Percentiles rank a stretch among this genome's conserved stretches.
Evolutionary conservation across 345 rosid genomes (phyloP).

Genomic region (Eucalyptus pauciflora): DNA sequence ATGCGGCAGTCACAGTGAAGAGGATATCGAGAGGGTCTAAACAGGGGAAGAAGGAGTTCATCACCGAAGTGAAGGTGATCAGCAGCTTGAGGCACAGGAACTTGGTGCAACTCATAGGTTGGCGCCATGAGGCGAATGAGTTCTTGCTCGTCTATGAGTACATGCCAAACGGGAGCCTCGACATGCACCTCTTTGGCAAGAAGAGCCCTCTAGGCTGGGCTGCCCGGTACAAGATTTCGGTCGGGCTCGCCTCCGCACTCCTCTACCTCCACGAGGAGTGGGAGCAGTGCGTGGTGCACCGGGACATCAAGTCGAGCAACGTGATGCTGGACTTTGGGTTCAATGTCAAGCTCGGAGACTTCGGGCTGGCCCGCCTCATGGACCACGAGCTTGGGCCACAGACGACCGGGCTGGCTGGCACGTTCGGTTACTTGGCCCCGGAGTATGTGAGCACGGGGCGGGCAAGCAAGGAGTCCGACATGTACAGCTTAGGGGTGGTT

Average conservation of each 20-base stretch:
- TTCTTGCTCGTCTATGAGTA: slow-evolving; percentile 52
- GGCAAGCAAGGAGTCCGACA: slow-evolving; percentile 8
- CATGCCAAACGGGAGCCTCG: slow-evolving; percentile 63
- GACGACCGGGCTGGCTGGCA: slow-evolving; percentile 6
- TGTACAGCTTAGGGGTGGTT: slow-evolving; percentile 17
- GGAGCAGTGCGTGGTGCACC: not conserved
- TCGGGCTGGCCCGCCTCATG: slow-evolving; percentile 21
- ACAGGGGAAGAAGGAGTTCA: slow-evolving; percentile 34
- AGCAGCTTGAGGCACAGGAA: slow-evolving; percentile 46
- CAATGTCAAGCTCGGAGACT: slow-evolving; percentile 22
- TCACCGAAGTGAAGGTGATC: slow-evolving; percentile 36
- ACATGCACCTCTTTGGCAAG: slow-evolving; percentile 32
- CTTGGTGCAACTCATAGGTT: slow-evolving; percentile 56
- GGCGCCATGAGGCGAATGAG: slow-evolving; percentile 54
- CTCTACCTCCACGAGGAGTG: slow-evolving; percentile 57
- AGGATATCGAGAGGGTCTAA: slow-evolving; percentile 24
- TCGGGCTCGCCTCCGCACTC: slow-evolving; percentile 40
- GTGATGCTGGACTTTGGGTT: slow-evolving; percentile 22
- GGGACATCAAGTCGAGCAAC: slow-evolving; percentile 46
- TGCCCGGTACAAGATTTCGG: slow-evolving; percentile 21
- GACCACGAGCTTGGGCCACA: slow-evolving; percentile 9
- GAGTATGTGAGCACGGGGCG: not conserved
- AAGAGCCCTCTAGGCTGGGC: slow-evolving; percentile 22
- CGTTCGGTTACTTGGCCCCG: slow-evolving; percentile 15
- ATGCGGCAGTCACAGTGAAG: slow-evolving; percentile 32